Evolutionary conservation across 805 yeast genomes (phyloP), one percentile per base, ranked within the genome.

Genomic region (Yamadazyma olivae): DNA sequence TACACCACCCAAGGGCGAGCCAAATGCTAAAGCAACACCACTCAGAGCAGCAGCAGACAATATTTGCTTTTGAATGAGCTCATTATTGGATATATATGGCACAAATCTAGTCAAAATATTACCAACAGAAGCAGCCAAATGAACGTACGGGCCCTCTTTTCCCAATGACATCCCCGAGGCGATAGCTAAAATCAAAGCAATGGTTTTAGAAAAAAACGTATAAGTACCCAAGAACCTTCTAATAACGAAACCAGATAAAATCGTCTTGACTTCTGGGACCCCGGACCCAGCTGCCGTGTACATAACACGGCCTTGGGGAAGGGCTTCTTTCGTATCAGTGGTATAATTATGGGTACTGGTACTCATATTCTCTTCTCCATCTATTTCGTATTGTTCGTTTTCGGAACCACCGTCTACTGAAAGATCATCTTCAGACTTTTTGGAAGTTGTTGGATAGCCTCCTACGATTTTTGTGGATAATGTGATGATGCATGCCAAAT

Each of bases 101-200:
- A 74, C 75, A 24, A 62, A 44, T 25, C 83, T 54, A 27, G 74
- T 57, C n/a, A 67, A 48, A 14, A 77, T 66, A 45, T 77, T 77
- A 3, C 83, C 83, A 16, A 74, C 77, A 43, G 77, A 72, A 2
- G 81, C 63, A 0, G 81, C 78, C 31, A 77, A 60, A 51, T 77
- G 83, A 16, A 77, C 83, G 47, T 67, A 77, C 0, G 83, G 83
- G 3, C 83, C 83, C 40, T 77, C 83, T 51, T 77, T 77, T 1
- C 83, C 83, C 7, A 77, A 54, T 9, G 74, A 55, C 59, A 77
- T 59, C 1, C 83, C 83, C 0, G 80, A 73, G 0, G 81, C 76
- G 25, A 77, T 74, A 3, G 80, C 73, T 24, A 75, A 61, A 1
- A 75, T 59, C 17, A 77, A 54, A 0, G 77, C 74, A 2, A 61